These are phyloP conservation scores for Ustilago lituana DNA, from an alignment of 1,284 basidiomycete species.

Conservation along the genomic window DNA sequence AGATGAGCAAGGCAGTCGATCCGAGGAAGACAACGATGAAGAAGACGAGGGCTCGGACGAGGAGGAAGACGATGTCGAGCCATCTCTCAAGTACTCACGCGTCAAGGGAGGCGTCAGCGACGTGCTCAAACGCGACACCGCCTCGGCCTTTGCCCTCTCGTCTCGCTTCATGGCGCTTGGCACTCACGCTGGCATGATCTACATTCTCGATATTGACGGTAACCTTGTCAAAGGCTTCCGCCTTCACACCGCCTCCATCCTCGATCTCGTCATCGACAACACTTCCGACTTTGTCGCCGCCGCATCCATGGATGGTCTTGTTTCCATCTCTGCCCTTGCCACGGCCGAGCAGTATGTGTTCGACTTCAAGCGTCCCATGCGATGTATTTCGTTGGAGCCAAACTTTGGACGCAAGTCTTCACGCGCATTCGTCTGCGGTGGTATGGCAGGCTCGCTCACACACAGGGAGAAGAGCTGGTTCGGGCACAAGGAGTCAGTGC, in stretches of 20 bases:
- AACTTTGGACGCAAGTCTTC: conserved; percentile 82
- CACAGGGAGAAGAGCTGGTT: conserved; percentile 96
- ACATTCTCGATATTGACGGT: conserved; percentile 82
- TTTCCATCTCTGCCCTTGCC: conserved; percentile 85
- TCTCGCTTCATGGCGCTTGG: conserved; percentile 76
- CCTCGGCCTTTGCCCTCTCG: conserved; percentile 73
- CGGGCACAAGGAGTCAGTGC: conserved; percentile 86
- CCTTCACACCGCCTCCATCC: conserved; percentile 88
- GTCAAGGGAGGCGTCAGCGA: conserved; percentile 80
- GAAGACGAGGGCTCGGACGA: conserved; percentile 39
- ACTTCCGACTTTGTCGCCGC: conserved; percentile 90
- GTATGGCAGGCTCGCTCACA: conserved; percentile 85
- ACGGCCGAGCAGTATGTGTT: conserved; percentile 83
- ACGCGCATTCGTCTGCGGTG: conserved; percentile 90
- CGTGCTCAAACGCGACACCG: conserved; percentile 83
- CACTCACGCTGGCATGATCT: conserved; percentile 90
- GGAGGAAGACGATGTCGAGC: conserved; percentile 51
- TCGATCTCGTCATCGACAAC: conserved; percentile 84
- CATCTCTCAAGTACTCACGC: conserved; percentile 85
- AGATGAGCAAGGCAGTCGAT: background rate
- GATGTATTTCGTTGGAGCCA: conserved; percentile 88
- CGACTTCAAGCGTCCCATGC: conserved; percentile 91
- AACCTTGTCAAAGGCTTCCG: conserved; percentile 88
- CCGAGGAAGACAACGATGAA: conserved; percentile 18
- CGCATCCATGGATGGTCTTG: conserved; percentile 93